These are phyloP conservation scores for Cladosporium sp. DNA, from an alignment of 2,329 filamentous ascomycete species.

Conservation along the genomic window DNA sequence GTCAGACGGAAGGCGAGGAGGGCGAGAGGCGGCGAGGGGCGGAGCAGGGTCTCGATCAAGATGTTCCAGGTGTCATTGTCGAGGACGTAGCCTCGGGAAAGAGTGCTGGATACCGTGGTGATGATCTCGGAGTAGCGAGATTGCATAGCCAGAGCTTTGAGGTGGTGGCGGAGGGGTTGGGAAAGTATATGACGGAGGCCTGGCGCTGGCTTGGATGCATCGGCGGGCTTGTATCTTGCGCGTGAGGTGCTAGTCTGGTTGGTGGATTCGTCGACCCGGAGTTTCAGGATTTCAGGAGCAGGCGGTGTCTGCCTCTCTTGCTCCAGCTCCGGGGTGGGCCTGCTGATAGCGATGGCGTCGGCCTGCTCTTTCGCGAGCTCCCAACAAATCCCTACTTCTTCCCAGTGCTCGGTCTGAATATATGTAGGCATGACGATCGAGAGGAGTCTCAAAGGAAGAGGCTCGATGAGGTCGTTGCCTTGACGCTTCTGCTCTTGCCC, in stretches of 20 bases:
- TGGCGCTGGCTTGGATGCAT: background rate
- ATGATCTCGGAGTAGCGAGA: slow-evolving; percentile 40
- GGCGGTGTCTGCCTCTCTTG: background rate
- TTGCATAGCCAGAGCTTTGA: slow-evolving; percentile 49
- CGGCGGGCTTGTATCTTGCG: background rate
- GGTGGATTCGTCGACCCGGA: background rate
- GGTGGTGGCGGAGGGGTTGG: slow-evolving; percentile 47
- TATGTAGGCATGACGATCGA: slow-evolving; percentile 66
- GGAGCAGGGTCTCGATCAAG: slow-evolving; percentile 65
- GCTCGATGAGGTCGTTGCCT: background rate
- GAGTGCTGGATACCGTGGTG: slow-evolving; percentile 52
- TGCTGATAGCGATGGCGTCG: slow-evolving; percentile 23
- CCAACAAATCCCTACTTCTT: slow-evolving; percentile 65
- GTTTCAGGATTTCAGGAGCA: slow-evolving; percentile 2
- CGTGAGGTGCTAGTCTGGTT: background rate
- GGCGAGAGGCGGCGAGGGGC: slow-evolving; percentile 48
- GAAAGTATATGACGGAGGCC: slow-evolving; percentile 36
- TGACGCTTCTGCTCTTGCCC: slow-evolving; percentile 11
- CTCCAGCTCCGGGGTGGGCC: background rate
- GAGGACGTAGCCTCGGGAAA: slow-evolving; percentile 65
- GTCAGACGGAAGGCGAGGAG: slow-evolving; percentile 68
- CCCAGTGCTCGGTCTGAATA: slow-evolving; percentile 53
- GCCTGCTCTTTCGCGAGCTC: slow-evolving; percentile 54
- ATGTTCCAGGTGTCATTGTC: slow-evolving; percentile 78
- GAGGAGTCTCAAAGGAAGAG: slow-evolving; percentile 54